Evolutionary conservation across 345 rosid species (phyloP).

Genomic region (Eucalyptus tenuipes): DNA sequence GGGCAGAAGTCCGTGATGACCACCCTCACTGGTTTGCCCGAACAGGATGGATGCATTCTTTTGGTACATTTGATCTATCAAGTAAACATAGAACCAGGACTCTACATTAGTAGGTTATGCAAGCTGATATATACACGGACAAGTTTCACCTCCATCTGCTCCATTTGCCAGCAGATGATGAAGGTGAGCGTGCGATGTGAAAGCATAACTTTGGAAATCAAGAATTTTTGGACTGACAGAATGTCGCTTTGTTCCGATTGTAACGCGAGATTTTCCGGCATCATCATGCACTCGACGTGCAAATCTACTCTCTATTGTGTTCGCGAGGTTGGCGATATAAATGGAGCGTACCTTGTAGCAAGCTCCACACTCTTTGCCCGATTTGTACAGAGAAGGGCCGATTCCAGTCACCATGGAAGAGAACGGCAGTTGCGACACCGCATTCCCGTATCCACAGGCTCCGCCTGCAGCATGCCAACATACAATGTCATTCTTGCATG

Average conservation of each 20-base stretch:
- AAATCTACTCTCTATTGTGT: not conserved
- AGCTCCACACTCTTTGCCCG: constrained; percentile 49
- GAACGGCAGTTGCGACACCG: constrained; percentile 27
- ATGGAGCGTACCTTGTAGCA: constrained; percentile 24
- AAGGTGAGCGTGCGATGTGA: not conserved
- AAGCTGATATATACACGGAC: not conserved
- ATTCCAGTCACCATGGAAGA: constrained; percentile 25
- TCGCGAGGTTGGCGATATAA: not conserved
- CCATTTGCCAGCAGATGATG: not conserved
- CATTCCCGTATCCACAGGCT: constrained; percentile 34
- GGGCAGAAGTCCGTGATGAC: constrained; percentile 42
- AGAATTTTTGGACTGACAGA: not conserved
- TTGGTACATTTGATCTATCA: constrained; percentile 26
- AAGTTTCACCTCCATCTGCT: not conserved
- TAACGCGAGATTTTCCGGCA: not conserved
- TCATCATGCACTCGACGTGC: fast-evolving
- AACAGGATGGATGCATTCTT: constrained; percentile 18
- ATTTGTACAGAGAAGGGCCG: constrained; percentile 30
- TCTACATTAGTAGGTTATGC: not conserved
- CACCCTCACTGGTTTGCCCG: constrained; percentile 22
- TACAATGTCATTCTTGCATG: not conserved
- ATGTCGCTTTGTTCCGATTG: not conserved
- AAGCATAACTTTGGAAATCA: not conserved
- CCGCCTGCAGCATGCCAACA: constrained; percentile 25
- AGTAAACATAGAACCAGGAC: not conserved